A percentile compares a stretch with the other conserved stretches of the same genome.
Evolutionary conservation across 768 basidiomycete genomes (phyloP).

Genomic region (Zangia roseola): DNA sequence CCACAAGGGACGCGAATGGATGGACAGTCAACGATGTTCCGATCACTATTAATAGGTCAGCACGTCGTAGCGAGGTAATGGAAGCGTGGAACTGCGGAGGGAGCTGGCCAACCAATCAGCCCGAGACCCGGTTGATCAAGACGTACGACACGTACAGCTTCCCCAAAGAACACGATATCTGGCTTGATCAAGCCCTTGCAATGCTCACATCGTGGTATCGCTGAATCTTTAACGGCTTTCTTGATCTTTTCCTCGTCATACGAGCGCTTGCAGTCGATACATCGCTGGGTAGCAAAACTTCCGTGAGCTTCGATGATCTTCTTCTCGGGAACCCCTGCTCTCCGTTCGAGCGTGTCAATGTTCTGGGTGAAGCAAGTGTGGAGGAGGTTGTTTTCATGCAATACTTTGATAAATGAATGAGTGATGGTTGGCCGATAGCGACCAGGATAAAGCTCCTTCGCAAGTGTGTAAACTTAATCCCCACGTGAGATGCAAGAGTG

Average conservation of each 20-base stretch:
- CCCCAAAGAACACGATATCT: conserved; percentile 95
- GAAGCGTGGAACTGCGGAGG: conserved; percentile 65
- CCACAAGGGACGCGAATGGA: conserved; percentile 81
- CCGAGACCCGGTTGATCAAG: not conserved
- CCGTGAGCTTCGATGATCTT: conserved; percentile 95
- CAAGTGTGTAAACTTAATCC: conserved; percentile 80
- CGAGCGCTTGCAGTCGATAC: conserved; percentile 64
- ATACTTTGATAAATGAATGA: conserved; percentile 86
- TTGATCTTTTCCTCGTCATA: conserved; percentile 72
- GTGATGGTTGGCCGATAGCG: conserved; percentile 84
- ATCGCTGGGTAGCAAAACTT: conserved; percentile 85
- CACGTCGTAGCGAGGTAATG: conserved; percentile 52
- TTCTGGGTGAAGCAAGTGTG: conserved; percentile 87
- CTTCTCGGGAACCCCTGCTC: conserved; percentile 69
- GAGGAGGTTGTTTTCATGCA: conserved; percentile 67
- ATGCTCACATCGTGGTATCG: conserved; percentile 57
- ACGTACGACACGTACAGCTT: conserved; percentile 48
- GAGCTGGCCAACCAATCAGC: conserved; percentile 47
- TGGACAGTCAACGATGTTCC: conserved; percentile 88
- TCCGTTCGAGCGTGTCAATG: conserved; percentile 88
- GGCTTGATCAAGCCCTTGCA: conserved; percentile 84
- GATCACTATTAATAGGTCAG: conserved; percentile 87
- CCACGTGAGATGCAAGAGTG: not conserved
- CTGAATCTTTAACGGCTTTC: conserved; percentile 53
- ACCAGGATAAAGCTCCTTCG: conserved; percentile 90